These are phyloP conservation scores for Ganoderma multipileum DNA, from an alignment of 1,284 basidiomycete species.

Conservation along the genomic window DNA sequence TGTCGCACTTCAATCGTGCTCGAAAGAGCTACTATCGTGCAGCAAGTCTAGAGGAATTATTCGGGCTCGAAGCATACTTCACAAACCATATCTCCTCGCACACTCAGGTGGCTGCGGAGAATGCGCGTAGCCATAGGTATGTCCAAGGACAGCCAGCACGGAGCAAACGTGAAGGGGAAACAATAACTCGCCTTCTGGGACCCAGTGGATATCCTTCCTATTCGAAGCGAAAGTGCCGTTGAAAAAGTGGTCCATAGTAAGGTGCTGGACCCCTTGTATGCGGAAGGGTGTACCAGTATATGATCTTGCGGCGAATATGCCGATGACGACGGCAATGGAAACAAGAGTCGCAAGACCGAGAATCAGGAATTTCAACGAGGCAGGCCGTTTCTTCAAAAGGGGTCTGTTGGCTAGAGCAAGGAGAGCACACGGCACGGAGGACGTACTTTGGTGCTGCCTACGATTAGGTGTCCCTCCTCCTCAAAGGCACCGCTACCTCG, in stretches of 20 bases:
- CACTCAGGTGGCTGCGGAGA: not conserved
- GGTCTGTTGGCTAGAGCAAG: not conserved
- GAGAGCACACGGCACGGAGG: not conserved
- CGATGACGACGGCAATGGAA: conserved; percentile 64
- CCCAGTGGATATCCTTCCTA: conserved; percentile 71
- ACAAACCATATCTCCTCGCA: no score
- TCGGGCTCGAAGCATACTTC: no score
- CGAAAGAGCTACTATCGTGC: no score
- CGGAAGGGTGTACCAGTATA: conserved; percentile 64
- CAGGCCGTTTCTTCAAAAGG: conserved; percentile 45
- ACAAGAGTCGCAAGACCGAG: conserved; percentile 61
- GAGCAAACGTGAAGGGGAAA: not conserved
- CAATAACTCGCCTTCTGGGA: conserved; percentile 80
- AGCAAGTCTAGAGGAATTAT: no score
- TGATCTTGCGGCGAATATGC: conserved; percentile 72
- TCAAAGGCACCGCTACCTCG: conserved; percentile 33
- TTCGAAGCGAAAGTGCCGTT: conserved; percentile 82
- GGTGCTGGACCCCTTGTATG: conserved; percentile 63
- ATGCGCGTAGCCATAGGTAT: not conserved
- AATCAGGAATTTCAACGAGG: conserved; percentile 61
- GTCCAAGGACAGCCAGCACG: not conserved
- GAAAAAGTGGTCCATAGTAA: conserved; percentile 89
- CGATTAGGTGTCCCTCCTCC: conserved; percentile 43
- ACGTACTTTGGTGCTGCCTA: conserved; percentile 46
- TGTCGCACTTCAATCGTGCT: no score